Conservation (phyloP, 257 asterid species). For the Penstemon davidsonii region DNA sequence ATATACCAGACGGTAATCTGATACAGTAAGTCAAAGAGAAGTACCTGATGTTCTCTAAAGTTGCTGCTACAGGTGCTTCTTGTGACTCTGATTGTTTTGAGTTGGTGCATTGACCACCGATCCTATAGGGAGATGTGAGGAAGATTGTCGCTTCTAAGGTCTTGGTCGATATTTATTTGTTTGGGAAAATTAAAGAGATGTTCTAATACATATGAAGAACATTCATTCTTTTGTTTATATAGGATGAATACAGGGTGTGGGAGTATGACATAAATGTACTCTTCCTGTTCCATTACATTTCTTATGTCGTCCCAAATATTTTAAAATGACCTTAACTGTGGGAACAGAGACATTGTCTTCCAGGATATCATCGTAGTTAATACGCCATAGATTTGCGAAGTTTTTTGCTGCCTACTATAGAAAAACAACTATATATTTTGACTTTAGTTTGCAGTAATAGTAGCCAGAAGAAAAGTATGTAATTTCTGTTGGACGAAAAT, state of each 20-base stretch:
- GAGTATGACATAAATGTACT: neutral
- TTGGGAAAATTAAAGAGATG: neutral
- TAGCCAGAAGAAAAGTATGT: constrained; percentile 1
- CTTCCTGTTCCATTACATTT: constrained; percentile 9
- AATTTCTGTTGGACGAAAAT: neutral
- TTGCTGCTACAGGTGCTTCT: constrained; percentile 9
- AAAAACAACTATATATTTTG: neutral
- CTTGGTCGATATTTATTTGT: neutral
- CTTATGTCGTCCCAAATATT: neutral
- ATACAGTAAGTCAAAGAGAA: constrained; percentile 3
- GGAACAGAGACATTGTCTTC: neutral
- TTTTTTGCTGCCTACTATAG: neutral
- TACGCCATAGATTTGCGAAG: neutral
- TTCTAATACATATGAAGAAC: neutral
- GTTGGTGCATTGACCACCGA: neutral
- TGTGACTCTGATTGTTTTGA: too few relatives aligned
- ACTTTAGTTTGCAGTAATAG: neutral
- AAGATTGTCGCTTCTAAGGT: constrained; percentile 7
- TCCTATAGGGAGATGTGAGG: neutral
- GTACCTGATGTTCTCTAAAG: neutral
- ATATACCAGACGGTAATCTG: neutral
- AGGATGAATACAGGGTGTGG: neutral
- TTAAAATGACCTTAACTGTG: neutral
- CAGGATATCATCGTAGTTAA: constrained; percentile 2
- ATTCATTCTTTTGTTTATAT: neutral